These are phyloP conservation scores for Ottelia alismoides DNA, from an alignment of 106 monocot genomes.

Conservation along the genomic window DNA sequence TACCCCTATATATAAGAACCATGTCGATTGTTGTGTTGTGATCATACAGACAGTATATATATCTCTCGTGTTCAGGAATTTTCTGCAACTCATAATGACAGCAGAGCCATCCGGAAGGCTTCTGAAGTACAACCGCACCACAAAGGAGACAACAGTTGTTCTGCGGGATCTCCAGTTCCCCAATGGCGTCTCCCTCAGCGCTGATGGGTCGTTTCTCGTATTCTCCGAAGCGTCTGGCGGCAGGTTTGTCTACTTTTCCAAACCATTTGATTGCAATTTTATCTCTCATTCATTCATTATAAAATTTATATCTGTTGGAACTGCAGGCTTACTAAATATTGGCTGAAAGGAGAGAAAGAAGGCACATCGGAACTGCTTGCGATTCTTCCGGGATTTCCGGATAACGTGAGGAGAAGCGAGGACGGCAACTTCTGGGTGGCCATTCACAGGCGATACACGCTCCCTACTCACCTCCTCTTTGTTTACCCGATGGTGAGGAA, in stretches of 20 bases:
- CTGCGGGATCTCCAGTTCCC: constrained; percentile 59
- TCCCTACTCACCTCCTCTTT: too few relatives aligned
- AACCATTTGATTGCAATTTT: too few relatives aligned
- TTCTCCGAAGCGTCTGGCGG: constrained; percentile 55
- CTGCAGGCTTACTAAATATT: constrained; percentile 51
- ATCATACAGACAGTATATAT: neutral
- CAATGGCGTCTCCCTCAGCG: constrained; percentile 75
- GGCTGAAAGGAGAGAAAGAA: constrained; percentile 78
- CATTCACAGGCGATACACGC: too few relatives aligned
- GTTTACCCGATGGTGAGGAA: too few relatives aligned
- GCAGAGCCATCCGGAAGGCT: constrained; percentile 70
- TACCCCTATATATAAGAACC: too few relatives aligned
- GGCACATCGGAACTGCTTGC: too few relatives aligned
- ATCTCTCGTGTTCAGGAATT: constrained; percentile 34
- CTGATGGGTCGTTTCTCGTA: constrained; percentile 60
- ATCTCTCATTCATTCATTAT: too few relatives aligned
- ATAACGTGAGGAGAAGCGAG: constrained; percentile 74
- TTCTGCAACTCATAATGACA: constrained; percentile 56
- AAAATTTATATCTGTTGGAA: too few relatives aligned
- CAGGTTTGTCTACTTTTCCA: constrained; percentile 25
- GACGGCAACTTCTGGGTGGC: too few relatives aligned
- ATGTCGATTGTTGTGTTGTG: neutral
- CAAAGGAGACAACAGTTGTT: constrained; percentile 64
- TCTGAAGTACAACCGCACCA: constrained; percentile 44
- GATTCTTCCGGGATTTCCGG: constrained; percentile 64